These are phyloP conservation scores for Lithospermum erythrorhizon DNA, from an alignment of 257 asterid species.

Conservation along the genomic window DNA sequence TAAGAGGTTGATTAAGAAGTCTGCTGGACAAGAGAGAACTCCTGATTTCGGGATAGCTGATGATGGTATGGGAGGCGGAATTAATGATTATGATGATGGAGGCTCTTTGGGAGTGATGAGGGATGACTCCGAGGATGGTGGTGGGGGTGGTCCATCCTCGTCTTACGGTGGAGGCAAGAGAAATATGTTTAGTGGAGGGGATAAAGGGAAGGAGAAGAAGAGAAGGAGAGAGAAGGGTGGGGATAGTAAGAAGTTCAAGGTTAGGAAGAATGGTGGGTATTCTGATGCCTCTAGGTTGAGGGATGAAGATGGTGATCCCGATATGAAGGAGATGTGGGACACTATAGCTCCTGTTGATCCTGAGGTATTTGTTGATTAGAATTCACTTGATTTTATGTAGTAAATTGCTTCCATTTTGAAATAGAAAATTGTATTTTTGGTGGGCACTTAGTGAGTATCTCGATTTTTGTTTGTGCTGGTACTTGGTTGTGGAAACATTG, in stretches of 20 bases:
- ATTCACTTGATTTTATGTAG: background rate
- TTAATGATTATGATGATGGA: constrained; percentile 23
- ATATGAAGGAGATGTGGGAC: constrained; percentile 97
- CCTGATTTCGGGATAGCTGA: constrained; percentile 35
- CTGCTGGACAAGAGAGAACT: constrained; percentile 26
- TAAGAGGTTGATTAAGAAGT: constrained; percentile 68
- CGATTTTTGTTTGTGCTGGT: background rate
- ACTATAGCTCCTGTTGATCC: constrained; percentile 61
- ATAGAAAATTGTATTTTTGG: background rate
- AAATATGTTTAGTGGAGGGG: constrained; percentile 40
- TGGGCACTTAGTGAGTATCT: background rate
- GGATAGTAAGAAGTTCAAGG: constrained; percentile 42
- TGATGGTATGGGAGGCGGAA: constrained; percentile 21
- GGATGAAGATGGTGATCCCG: constrained; percentile 72
- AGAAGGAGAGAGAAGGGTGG: constrained; percentile 31
- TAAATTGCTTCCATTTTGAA: background rate
- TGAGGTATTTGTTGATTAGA: constrained; percentile 21
- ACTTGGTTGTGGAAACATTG: background rate
- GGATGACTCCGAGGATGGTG: constrained; percentile 52
- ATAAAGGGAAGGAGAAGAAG: constrained; percentile 32
- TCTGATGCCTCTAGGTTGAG: constrained; percentile 47
- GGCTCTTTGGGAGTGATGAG: constrained; percentile 34
- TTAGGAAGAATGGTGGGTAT: constrained; percentile 30
- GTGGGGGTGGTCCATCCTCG: constrained; percentile 19
- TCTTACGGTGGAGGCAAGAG: constrained; percentile 45